Evolutionary conservation across 1,139 yeast species (phyloP), one percentile per base, ranked within the genome.

Genomic region (Taphrina pruni): DNA sequence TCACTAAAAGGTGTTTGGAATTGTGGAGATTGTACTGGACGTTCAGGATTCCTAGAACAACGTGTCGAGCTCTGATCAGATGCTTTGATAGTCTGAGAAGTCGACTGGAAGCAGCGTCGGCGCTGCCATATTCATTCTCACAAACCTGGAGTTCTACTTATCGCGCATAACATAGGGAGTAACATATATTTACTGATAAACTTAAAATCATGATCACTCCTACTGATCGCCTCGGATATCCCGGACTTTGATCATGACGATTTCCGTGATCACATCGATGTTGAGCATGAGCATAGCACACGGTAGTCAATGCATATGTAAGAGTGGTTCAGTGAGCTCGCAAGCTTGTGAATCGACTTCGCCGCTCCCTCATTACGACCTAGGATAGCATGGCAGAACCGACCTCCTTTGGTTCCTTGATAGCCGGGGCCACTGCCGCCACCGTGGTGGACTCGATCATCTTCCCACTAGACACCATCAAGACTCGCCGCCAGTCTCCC

Each of bases 381-480:
- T 39, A 6, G 48, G n/a, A 12, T 2, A 45, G 32, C 32, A 64
- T 64, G 67, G 60, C 61, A 12, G 67, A 64, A 14, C 67, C 67
- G 26, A 54, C 67, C 2, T 64, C 67, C 4, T 54, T 56, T 32
- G 58, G 61, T 2, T 55, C 61, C 7, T 50, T 64, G 46, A 48
- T 64, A 32, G 67, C 61, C 6, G 99, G 99, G 56, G 99, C 91
- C 20, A 88, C 96, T 73, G 97, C 99, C 1, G 99, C 99, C 12
- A 93, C 97, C 3, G 88, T 96, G 7, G 93, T 97, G 0, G 99
- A 94, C 79, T 81, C 94, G 58, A 92, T 90, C 12, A 94, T 94
- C 79, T 94, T 94, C 81, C 99, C 99, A 11, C 90, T 94, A 56
- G 99, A 95, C 75, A 95, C 99, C 1, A 75, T 94, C 72, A 94